These are phyloP conservation scores for Meripilus lineatus DNA, from an alignment of 1,284 basidiomycete species.

Conservation along the genomic window DNA sequence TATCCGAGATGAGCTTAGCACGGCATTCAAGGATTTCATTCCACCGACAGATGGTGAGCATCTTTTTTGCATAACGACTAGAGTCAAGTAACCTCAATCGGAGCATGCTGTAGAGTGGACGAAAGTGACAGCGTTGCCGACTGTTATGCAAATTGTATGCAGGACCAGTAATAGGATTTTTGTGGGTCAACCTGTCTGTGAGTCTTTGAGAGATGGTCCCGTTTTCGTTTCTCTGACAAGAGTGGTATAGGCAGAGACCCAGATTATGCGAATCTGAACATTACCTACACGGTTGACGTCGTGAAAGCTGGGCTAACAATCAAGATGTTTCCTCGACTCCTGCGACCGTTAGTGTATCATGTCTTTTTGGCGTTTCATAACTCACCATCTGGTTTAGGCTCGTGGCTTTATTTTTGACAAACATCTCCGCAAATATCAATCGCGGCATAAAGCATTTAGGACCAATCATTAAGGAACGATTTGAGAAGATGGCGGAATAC, in stretches of 20 bases:
- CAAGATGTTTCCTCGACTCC: slow-evolving; percentile 31
- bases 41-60: background rate
- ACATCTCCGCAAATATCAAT: slow-evolving; percentile 12
- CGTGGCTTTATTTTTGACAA: slow-evolving; percentile 21
- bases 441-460: slow-evolving; percentile 8
- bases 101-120: slow-evolving; percentile 12
- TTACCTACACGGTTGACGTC: slow-evolving; percentile 27
- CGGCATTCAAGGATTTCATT: slow-evolving; percentile 3
- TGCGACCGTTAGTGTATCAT: slow-evolving; percentile 31
- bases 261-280: slow-evolving; percentile 33
- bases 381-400: slow-evolving; percentile 15
- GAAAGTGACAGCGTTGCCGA: slow-evolving; percentile 20
- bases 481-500: slow-evolving; percentile 23
- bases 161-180: slow-evolving; percentile 36
- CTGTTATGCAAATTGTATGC: slow-evolving; percentile 34
- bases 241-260: slow-evolving; percentile 13
- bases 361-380: background rate
- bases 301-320: slow-evolving; percentile 23
- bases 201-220: slow-evolving; percentile 23
- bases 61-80: background rate
- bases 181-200: slow-evolving; percentile 37
- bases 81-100: background rate
- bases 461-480: slow-evolving; percentile 29
- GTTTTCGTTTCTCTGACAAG: slow-evolving; percentile 33
- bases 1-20: slow-evolving; percentile 1